Percentiles rank a stretch among this genome's conserved stretches.
These are phyloP conservation scores for Rutstroemia sp. DNA, from an alignment of 2,329 filamentous ascomycete genomes.

Conservation along the genomic window DNA sequence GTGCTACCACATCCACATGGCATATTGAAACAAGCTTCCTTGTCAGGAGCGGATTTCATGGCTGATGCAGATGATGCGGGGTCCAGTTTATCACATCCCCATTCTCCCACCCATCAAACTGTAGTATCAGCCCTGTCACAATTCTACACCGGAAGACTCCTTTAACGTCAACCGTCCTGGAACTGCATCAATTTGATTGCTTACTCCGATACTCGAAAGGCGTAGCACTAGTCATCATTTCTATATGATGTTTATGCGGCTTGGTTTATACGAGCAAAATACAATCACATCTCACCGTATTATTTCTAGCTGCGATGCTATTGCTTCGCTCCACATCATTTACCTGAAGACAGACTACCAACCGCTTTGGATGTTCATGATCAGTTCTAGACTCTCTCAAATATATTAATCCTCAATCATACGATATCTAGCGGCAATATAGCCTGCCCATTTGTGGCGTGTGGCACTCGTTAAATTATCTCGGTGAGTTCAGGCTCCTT, in stretches of 20 bases:
- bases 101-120: not conserved
- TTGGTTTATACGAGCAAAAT: not conserved
- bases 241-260: not conserved
- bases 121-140: not conserved
- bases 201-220: not conserved
- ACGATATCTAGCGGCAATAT: not conserved
- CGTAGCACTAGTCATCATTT: not conserved
- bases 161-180: not conserved
- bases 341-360: not conserved
- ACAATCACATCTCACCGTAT: not conserved
- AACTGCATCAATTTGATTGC: not conserved
- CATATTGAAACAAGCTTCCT: not conserved
- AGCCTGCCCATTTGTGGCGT: not conserved
- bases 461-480: not conserved
- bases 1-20: not conserved
- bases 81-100: too few relatives aligned
- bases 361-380: not conserved
- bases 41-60: too few relatives aligned
- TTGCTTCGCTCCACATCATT: too few relatives aligned
- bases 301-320: not conserved
- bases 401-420: too few relatives aligned
- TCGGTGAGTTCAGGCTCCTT: not conserved
- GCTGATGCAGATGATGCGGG: too few relatives aligned
- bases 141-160: not conserved
- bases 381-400: not conserved